Base-by-base conservation (phyloP, 208 protist species). In the Leishmania arabica region DNA sequence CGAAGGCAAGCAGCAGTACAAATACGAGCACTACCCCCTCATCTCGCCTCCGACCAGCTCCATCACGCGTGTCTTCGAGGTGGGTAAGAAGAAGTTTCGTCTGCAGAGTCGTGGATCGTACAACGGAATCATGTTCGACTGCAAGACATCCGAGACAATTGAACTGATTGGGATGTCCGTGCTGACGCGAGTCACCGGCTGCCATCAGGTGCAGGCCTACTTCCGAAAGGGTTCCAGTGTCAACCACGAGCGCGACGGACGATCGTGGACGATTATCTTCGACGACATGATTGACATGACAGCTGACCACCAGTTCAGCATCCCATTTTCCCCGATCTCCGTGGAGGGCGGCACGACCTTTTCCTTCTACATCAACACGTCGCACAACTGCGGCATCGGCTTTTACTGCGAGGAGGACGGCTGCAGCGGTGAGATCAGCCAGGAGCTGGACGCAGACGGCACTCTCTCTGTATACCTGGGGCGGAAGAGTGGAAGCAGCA, bases 121-220 rank as follows among this genome's bases (percentile, higher is more conserved):
- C 87, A 98, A 97, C 70, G 95, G 95, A 62, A 95, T 98, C 78
- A 95, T 98, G 86, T 98, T 98, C 80, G 95, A 98, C 89, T 89
- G 91, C 87, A 86, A 89, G 34, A 87, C 93, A n/a, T 86, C 81
- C 54, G 87, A 92, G 60, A 84, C 92, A 24, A 91, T 97, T 74
- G 88, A 94, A 31, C 84, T 98, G 15, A 89, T 91, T 40, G 92
- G 90, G 11, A 54, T 98, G 53, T 91, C 89, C 9, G 90, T 92
- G 74, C 77, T 96, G 75, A 96, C 88, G 24, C 91, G 92, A 19
- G 89, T 92, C 53, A 89, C 87, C 17, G 93, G 93, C 31, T 80
- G 90, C n/a, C 89, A 97, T 83, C 91, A 92, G 34, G 92, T 93
- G 8, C 92, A 96, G 47, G 83, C 96, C 47, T 98, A 95, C 77